Conservation (phyloP, 129 eudicot genomes). For the Pittosporum tobira region DNA sequence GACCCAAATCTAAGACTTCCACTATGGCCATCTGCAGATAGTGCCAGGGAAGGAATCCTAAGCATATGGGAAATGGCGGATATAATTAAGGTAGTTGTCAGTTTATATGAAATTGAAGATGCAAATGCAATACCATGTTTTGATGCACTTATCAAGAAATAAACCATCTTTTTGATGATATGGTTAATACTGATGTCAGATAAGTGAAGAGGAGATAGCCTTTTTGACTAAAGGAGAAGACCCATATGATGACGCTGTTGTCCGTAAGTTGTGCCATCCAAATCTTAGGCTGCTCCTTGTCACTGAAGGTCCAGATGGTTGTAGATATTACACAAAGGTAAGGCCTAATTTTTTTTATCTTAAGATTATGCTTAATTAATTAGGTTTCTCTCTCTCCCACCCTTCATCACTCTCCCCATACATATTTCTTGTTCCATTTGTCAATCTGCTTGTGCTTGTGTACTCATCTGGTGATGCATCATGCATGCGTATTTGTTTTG, state of each 20-base stretch:
- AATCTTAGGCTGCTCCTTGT: constrained; percentile 83
- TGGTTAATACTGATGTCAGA: constrained; percentile 31
- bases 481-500: too few species aligned
- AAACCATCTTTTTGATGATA: not conserved
- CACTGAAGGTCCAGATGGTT: constrained; percentile 97
- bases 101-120: too few species aligned
- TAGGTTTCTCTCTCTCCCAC: not conserved
- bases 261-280: constrained; percentile 86
- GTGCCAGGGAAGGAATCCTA: constrained; percentile 92
- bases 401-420: not conserved
- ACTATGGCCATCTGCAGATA: constrained; percentile 90
- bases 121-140: too few species aligned
- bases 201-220: constrained; percentile 85
- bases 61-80: constrained; percentile 99
- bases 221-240: constrained; percentile 90
- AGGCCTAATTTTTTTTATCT: not conserved
- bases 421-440: not conserved
- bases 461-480: too few species aligned
- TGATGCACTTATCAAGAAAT: too few species aligned
- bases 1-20: constrained; percentile 99
- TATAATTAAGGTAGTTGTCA: constrained; percentile 59
- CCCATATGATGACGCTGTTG: constrained; percentile 84
- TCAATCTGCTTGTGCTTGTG: not conserved
- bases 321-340: constrained; percentile 96
- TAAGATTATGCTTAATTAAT: not conserved